Percentiles rank a stretch among this genome's conserved stretches.
Conservation (phyloP, 2,329 filamentous ascomycete species). For the Drechslerella stenobrocha region DNA sequence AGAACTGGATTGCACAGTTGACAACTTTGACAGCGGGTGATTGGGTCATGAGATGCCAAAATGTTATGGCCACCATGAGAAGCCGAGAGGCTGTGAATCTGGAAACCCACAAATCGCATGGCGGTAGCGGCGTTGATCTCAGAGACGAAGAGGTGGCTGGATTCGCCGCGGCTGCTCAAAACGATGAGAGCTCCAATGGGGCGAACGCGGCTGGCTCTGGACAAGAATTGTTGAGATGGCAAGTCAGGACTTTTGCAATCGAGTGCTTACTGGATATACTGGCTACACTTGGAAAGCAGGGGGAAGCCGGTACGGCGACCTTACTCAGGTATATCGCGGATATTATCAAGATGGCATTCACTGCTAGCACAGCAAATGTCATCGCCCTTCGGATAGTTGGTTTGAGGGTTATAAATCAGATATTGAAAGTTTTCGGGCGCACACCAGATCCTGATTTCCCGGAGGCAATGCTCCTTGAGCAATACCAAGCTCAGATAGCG, state of each 20-base stretch:
- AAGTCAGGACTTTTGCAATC: conserved; percentile 92
- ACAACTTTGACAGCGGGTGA: conserved; percentile 74
- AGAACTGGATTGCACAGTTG: conserved; percentile 91
- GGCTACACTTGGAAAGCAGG: conserved; percentile 74
- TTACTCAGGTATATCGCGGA: conserved; percentile 85
- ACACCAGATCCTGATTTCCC: conserved; percentile 94
- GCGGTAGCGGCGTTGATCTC: conserved; percentile 68
- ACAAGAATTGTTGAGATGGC: conserved; percentile 90
- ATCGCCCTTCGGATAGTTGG: conserved; percentile 87
- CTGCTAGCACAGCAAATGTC: conserved; percentile 90
- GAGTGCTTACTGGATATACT: conserved; percentile 83
- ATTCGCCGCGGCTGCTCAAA: conserved; percentile 66
- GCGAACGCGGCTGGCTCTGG: conserved; percentile 66
- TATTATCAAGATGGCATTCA: conserved; percentile 95
- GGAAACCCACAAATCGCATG: conserved; percentile 56
- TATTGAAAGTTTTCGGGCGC: conserved; percentile 93
- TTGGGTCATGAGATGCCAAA: conserved; percentile 91
- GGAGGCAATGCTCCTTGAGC: conserved; percentile 93
- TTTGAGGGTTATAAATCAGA: conserved; percentile 87
- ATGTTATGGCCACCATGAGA: conserved; percentile 78
- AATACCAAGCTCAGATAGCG: conserved; percentile 97
- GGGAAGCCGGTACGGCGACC: conserved; percentile 76
- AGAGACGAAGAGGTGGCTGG: conserved; percentile 96
- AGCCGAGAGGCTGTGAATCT: conserved; percentile 63
- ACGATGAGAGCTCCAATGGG: conserved; percentile 65